Conservation (phyloP, 176 grass and related monocot species). For the Chrysopogon serrulatus region DNA sequence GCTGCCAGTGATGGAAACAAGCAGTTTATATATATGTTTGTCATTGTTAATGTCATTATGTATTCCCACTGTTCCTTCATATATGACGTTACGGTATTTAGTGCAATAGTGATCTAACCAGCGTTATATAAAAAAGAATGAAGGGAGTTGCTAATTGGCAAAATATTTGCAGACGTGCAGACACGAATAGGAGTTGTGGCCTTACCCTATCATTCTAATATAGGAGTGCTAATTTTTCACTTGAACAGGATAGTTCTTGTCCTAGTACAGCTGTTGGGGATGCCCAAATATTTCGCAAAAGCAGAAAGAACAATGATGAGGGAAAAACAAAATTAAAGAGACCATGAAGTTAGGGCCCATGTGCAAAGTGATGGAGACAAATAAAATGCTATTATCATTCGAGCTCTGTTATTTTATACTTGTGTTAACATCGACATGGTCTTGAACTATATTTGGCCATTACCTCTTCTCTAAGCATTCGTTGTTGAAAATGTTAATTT, state of each 20-base stretch:
- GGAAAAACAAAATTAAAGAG: neutral
- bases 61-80: neutral
- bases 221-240: neutral
- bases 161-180: neutral
- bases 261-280: neutral
- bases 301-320: neutral
- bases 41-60: neutral
- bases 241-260: neutral
- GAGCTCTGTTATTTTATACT: neutral
- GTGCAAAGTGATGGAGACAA: neutral
- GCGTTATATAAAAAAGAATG: neutral
- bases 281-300: neutral
- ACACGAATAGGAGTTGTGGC: neutral
- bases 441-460: neutral
- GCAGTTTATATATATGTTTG: neutral
- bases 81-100: neutral
- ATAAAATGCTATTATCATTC: neutral
- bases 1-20: neutral
- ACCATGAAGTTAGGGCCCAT: neutral
- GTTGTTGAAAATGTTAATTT: neutral
- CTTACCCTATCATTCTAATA: neutral
- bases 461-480: neutral
- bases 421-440: neutral
- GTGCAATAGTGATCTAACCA: neutral
- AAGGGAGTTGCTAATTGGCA: neutral